Evolutionary conservation across 768 basidiomycete genomes (phyloP).

Genomic region (Cubamyces lactineus): DNA sequence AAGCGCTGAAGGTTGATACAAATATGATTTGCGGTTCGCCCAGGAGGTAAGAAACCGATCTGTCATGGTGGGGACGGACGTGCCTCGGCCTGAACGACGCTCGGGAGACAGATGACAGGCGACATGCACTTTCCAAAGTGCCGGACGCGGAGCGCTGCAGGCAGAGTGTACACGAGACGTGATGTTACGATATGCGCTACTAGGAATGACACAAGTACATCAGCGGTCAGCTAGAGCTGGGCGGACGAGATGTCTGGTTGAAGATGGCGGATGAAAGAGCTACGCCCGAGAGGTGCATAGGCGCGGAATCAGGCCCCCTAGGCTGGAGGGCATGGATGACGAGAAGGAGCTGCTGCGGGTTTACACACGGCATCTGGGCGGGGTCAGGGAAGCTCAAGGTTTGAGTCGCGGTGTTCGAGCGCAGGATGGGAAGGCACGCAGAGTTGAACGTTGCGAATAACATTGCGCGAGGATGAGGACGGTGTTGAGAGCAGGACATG

Average conservation of each 20-base stretch:
- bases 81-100: conserved; percentile 6
- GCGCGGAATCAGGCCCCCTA: too few species aligned
- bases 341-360: too few species aligned
- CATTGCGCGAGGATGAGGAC: too few species aligned
- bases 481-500: too few species aligned
- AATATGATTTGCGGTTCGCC: conserved; percentile 5
- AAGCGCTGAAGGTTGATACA: not conserved
- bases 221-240: not conserved
- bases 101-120: not conserved
- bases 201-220: too few species aligned
- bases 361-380: too few species aligned
- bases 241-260: not conserved
- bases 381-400: conserved; percentile 8
- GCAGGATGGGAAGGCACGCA: not conserved
- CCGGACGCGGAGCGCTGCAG: not conserved
- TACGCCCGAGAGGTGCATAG: not conserved
- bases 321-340: too few species aligned
- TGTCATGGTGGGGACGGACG: not conserved
- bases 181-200: conserved; percentile 4
- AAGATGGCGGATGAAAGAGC: not conserved
- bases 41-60: not conserved
- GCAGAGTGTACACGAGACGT: conserved; percentile 4
- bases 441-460: not conserved
- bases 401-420: not conserved
- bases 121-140: not conserved